Evolutionary conservation across 208 protist species (phyloP).

Genomic region (Crithidia acanthocephali): DNA sequence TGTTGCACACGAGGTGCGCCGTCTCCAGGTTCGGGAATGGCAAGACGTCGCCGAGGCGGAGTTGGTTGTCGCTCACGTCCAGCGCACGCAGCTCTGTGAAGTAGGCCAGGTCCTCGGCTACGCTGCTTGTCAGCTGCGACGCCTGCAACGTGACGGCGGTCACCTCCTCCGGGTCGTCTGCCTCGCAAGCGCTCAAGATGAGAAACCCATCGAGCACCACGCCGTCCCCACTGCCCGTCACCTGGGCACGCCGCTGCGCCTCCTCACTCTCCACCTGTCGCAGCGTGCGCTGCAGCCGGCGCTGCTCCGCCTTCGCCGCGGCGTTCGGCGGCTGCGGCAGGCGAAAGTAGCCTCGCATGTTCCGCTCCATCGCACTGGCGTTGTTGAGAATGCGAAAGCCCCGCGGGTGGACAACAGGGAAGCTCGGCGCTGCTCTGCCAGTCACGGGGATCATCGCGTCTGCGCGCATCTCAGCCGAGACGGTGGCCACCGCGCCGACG

Average conservation of each 20-base stretch:
- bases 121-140: slow-evolving; percentile 62
- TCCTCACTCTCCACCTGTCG: slow-evolving; percentile 50
- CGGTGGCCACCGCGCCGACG: background rate
- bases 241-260: slow-evolving; percentile 36
- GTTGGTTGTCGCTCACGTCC: slow-evolving; percentile 84
- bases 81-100: slow-evolving; percentile 74
- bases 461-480: background rate
- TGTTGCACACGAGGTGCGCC: slow-evolving; percentile 84
- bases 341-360: slow-evolving; percentile 88
- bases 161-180: slow-evolving; percentile 72
- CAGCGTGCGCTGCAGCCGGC: slow-evolving; percentile 45
- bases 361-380: slow-evolving; percentile 73
- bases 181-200: slow-evolving; percentile 64
- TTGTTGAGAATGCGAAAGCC: slow-evolving; percentile 88
- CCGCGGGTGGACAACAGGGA: slow-evolving; percentile 70
- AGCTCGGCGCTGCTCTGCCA: background rate
- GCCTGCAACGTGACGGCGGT: slow-evolving; percentile 71
- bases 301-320: slow-evolving; percentile 48
- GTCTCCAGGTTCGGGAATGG: slow-evolving; percentile 64
- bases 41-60: slow-evolving; percentile 70
- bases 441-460: slow-evolving; percentile 7
- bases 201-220: slow-evolving; percentile 85
- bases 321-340: slow-evolving; percentile 70
- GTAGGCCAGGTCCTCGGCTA: slow-evolving; percentile 76
- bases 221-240: slow-evolving; percentile 36